A percentile compares a stretch with the other conserved stretches of the same genome.
Evolutionary conservation across 116 monocot species (phyloP).

Genomic region (Posidonia oceanica): DNA sequence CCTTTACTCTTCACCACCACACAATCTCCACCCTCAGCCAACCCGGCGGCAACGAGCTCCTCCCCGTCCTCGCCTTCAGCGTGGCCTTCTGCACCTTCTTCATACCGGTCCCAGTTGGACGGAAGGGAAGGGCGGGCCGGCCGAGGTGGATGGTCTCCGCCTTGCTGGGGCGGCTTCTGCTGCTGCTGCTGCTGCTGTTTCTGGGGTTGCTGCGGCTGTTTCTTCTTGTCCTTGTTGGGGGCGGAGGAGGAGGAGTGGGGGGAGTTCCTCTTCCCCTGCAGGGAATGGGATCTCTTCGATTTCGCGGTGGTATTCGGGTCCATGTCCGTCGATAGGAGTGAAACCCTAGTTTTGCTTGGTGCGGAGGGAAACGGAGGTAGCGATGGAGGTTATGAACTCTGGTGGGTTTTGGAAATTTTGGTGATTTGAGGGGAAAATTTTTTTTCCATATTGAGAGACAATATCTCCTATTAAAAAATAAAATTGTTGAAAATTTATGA

Average conservation of each 20-base stretch:
- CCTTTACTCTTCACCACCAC: slow-evolving; percentile 64
- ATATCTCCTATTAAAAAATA: too few relatives aligned
- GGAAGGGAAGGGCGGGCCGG: slow-evolving; percentile 29
- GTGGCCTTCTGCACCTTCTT: slow-evolving; percentile 14
- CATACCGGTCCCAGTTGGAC: slow-evolving; percentile 85
- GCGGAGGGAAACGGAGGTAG: not conserved
- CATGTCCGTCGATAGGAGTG: slow-evolving; percentile 18
- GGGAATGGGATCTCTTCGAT: slow-evolving; percentile 59
- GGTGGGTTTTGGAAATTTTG: too few relatives aligned
- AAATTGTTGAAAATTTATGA: too few relatives aligned
- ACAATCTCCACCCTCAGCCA: slow-evolving; percentile 1
- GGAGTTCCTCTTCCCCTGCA: slow-evolving; percentile 19
- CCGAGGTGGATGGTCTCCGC: slow-evolving; percentile 6
- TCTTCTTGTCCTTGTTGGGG: slow-evolving; percentile 5
- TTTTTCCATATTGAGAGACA: too few relatives aligned
- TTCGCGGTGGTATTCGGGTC: slow-evolving; percentile 74
- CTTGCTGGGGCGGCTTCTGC: slow-evolving; percentile 27
- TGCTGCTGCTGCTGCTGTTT: slow-evolving; percentile 6
- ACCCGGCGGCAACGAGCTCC: not conserved
- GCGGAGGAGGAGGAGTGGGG: not conserved
- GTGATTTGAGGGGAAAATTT: too few relatives aligned
- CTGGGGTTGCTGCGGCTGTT: slow-evolving; percentile 10
- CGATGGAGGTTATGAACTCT: too few relatives aligned
- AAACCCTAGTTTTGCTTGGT: not conserved
- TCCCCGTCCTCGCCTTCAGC: slow-evolving; percentile 2